Conservation (phyloP, 768 basidiomycete genomes). For the Tricholoma flavovirens region DNA sequence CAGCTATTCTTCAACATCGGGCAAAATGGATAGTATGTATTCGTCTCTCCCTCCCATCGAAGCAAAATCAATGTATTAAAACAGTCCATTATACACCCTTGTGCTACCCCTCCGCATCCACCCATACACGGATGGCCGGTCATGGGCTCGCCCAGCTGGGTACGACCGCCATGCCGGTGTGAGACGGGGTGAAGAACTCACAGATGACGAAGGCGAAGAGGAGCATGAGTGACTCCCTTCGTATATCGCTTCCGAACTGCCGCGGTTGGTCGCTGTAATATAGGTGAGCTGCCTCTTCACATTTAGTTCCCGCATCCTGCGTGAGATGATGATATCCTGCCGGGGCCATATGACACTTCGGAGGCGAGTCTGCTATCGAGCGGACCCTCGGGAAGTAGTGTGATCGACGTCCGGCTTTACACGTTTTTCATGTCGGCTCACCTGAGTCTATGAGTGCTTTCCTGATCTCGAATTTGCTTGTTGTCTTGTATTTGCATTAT, state of each 20-base stretch:
- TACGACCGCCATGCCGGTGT: conserved; percentile 58
- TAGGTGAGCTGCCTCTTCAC: background rate
- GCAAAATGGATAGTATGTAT: conserved; percentile 70
- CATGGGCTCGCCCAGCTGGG: conserved; percentile 70
- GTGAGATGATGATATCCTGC: conserved; percentile 56
- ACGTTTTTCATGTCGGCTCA: background rate
- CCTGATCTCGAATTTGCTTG: conserved; percentile 2
- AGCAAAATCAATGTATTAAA: background rate
- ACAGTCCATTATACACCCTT: conserved; percentile 73
- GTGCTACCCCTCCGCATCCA: conserved; percentile 73
- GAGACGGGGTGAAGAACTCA: conserved; percentile 77
- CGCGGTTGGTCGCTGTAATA: background rate
- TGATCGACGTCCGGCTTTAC: conserved; percentile 58
- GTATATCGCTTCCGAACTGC: background rate
- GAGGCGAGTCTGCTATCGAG: conserved; percentile 11
- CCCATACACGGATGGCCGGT: conserved; percentile 80
- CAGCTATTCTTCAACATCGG: conserved; percentile 86
- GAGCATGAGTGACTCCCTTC: conserved; percentile 5
- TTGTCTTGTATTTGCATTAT: background rate
- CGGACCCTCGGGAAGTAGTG: conserved; percentile 40
- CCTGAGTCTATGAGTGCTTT: background rate
- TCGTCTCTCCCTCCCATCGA: background rate
- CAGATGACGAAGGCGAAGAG: conserved; percentile 71
- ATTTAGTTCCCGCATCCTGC: background rate
- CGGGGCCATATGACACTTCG: conserved; percentile 87